Evolutionary conservation across 768 basidiomycete genomes (phyloP), one percentile per base, ranked within the genome.

Genomic region (Tylopilus vinaceipallidus): DNA sequence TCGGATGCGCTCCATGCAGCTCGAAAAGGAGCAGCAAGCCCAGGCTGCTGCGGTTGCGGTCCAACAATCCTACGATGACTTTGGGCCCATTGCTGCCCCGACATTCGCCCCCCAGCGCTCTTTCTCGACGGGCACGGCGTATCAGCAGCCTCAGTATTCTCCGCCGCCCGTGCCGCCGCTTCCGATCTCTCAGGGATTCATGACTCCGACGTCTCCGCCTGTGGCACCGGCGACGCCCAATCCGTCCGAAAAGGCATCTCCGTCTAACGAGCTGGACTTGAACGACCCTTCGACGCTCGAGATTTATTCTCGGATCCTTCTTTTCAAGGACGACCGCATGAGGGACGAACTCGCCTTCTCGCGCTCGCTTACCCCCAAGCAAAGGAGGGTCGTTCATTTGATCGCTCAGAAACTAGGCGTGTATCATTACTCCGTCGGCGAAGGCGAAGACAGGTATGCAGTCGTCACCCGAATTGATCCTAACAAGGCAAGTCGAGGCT

Each of bases 271-370:
- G 70, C 78, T 99, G 50, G 95, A 99, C 68, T 75, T 98, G 59
- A 98, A 98, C 61, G 97, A 99, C 67, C 88, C 95, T 4, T 84
- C 88, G 23, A 95, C 94, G 9, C 75, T 99, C 57, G 95, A 98
- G 70, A 97, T 99, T 58, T 98, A 98, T 67, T 98, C 97, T 42
- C 81, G 94, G 57, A 90, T 98, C 56, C 74, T 98, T 33, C 77
- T 98, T 33, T 99, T 99, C 84, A 98, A 95, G 75, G 94, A 97
- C 60, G 95, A 98, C 67, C 83, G 80, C 59, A 94, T 98, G 91
- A 81, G 95, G 30, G 95, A 98, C 61, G 95, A 98, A 68, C 83
- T 98, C 47, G 94, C 95, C 5, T 98, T 98, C 70, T 94, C 95
- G n/a, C 75, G 91, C 48, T 83, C 86, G 13, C 79, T 98, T 17